Percentiles rank a stretch among this genome's conserved stretches.
Conservation (phyloP, 805 yeast species). For the Kazachstania martiniae region DNA sequence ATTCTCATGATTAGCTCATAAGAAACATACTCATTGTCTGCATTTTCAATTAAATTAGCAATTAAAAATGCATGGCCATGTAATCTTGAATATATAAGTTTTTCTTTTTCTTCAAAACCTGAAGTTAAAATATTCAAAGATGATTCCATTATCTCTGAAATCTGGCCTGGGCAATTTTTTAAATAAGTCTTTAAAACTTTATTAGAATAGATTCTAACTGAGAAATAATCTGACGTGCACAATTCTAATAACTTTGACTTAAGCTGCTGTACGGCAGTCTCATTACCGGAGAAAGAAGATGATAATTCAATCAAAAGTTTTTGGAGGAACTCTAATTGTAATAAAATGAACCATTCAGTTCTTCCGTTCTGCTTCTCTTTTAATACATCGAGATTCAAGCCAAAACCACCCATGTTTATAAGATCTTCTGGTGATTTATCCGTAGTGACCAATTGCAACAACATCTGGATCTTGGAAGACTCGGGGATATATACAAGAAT, state of each 20-base stretch:
- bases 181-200: constrained; percentile 28
- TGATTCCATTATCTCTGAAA: constrained; percentile 29
- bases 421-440: not conserved
- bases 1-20: constrained; percentile 35
- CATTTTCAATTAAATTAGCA: constrained; percentile 27
- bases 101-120: constrained; percentile 19
- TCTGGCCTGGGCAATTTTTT: constrained; percentile 25
- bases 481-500: constrained; percentile 24
- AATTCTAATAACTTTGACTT: constrained; percentile 29
- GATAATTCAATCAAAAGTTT: constrained; percentile 15
- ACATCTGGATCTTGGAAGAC: constrained; percentile 24
- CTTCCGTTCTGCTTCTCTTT: constrained; percentile 2
- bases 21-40: constrained; percentile 35
- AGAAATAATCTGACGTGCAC: constrained; percentile 30
- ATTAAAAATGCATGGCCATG: constrained; percentile 33
- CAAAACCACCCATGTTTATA: too few species aligned
- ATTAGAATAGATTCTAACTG: constrained; percentile 33
- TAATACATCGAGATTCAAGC: too few species aligned
- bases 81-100: constrained; percentile 24
- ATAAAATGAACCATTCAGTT: constrained; percentile 15
- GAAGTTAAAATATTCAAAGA: constrained; percentile 29
- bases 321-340: constrained; percentile 16
- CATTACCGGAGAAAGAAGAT: constrained; percentile 22
- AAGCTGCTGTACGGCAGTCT: constrained; percentile 22
- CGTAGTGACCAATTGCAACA: constrained; percentile 13